Conservation (phyloP, 805 yeast species). For the Kodamaea leandrae region DNA sequence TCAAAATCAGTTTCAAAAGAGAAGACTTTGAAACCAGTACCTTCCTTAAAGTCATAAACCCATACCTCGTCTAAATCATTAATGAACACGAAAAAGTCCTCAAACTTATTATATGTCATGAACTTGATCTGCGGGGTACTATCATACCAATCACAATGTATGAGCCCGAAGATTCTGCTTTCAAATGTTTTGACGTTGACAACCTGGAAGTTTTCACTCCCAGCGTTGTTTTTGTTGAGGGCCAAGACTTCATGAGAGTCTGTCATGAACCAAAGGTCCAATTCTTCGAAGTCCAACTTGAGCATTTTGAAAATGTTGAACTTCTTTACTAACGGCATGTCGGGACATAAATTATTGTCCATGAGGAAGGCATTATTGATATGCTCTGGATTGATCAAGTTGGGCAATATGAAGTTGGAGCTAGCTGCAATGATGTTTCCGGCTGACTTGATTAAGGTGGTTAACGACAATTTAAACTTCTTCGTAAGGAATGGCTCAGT, state of each 20-base stretch:
- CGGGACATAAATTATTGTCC: constrained; percentile 6
- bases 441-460: constrained; percentile 31
- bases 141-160: constrained; percentile 29
- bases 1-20: constrained; percentile 14
- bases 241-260: constrained; percentile 39
- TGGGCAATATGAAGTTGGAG: constrained; percentile 4
- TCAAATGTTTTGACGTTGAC: constrained; percentile 32
- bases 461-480: constrained; percentile 24
- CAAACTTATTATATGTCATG: constrained; percentile 24
- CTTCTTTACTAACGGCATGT: constrained; percentile 5
- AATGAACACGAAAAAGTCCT: constrained; percentile 29
- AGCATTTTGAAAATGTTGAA: constrained; percentile 27
- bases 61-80: constrained; percentile 27
- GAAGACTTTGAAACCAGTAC: constrained; percentile 1
- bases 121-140: constrained; percentile 17
- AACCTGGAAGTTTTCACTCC: constrained; percentile 24
- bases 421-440: constrained; percentile 23
- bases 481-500: constrained; percentile 32
- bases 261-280: constrained; percentile 35
- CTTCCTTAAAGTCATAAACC: constrained; percentile 11
- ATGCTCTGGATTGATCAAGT: constrained; percentile 27
- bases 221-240: constrained; percentile 21
- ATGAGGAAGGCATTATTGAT: constrained; percentile 19
- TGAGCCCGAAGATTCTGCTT: constrained; percentile 25
- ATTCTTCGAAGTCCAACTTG: constrained; percentile 32